phyloP scores from a whole-genome alignment of 805 yeast genomes.

The Debaryomyces castellii region DNA sequence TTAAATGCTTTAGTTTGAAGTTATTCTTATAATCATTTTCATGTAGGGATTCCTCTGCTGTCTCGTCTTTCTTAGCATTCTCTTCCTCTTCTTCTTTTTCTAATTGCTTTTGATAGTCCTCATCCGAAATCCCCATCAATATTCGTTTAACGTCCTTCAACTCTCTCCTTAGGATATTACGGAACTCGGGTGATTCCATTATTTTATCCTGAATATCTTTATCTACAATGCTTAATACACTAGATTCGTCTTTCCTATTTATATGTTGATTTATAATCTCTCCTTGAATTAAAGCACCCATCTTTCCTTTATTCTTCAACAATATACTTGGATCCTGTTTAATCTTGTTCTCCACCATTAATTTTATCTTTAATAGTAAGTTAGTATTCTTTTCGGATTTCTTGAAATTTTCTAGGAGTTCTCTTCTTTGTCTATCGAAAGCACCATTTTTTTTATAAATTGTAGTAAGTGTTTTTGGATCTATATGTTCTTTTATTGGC shows the following conservation, averaged over 20 bases:
- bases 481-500: constrained; percentile 9
- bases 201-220: constrained; percentile 45
- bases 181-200: constrained; percentile 42
- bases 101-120: constrained; percentile 32
- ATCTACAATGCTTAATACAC: constrained; percentile 41
- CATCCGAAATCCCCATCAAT: constrained; percentile 37
- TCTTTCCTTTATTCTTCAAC: constrained; percentile 48
- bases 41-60: constrained; percentile 8
- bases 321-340: constrained; percentile 48
- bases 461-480: constrained; percentile 40
- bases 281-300: constrained; percentile 54
- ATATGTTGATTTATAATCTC: constrained; percentile 37
- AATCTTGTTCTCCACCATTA: constrained; percentile 47
- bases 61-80: constrained; percentile 10
- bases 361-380: constrained; percentile 36
- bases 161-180: constrained; percentile 27
- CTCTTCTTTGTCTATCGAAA: constrained; percentile 46
- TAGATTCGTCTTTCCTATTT: constrained; percentile 11
- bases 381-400: constrained; percentile 40
- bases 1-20: constrained; percentile 25
- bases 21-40: constrained; percentile 25
- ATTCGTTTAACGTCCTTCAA: constrained; percentile 32
- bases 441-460: constrained; percentile 49
- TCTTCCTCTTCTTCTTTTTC: constrained; percentile 17
- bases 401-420: constrained; percentile 43